phyloP scores from a whole-genome alignment of 257 asterid species.

The Ballota nigra region DNA sequence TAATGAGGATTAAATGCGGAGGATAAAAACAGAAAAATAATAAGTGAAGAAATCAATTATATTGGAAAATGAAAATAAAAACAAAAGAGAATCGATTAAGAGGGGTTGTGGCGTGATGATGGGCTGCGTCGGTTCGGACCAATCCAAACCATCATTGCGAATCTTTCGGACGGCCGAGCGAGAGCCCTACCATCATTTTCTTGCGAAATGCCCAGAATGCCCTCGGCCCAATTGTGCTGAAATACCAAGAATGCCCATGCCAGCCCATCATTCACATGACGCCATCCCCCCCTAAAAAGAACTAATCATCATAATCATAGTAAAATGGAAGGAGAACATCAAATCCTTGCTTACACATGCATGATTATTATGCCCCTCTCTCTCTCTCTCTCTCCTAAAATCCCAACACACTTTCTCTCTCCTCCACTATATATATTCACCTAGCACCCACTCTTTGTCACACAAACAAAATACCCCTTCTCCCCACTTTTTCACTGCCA shows the following conservation, averaged over 20 bases:
- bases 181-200: slow-evolving; percentile 46
- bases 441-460: slow-evolving; percentile 26
- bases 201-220: slow-evolving; percentile 22
- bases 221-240: slow-evolving; percentile 16
- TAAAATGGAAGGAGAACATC: slow-evolving; percentile 32
- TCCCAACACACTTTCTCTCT: slow-evolving; percentile 18
- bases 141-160: slow-evolving; percentile 86
- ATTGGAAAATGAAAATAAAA: slow-evolving; percentile 27
- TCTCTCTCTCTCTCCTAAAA: neutral
- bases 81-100: slow-evolving; percentile 48
- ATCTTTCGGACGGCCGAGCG: slow-evolving; percentile 57
- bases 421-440: slow-evolving; percentile 56
- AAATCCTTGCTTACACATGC: slow-evolving; percentile 62
- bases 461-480: slow-evolving; percentile 20
- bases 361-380: slow-evolving; percentile 57
- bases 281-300: slow-evolving; percentile 36
- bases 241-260: slow-evolving; percentile 33
- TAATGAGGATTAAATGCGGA: slow-evolving; percentile 18
- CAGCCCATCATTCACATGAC: slow-evolving; percentile 64
- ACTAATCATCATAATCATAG: slow-evolving; percentile 40
- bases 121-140: slow-evolving; percentile 70
- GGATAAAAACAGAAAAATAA: neutral
- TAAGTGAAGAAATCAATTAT: neutral
- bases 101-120: slow-evolving; percentile 46
- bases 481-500: slow-evolving; percentile 12